Percentiles rank a stretch among this genome's conserved stretches.
These are phyloP conservation scores for Heliosperma pusillum DNA, from an alignment of 148 eudicot species.

Conservation along the genomic window DNA sequence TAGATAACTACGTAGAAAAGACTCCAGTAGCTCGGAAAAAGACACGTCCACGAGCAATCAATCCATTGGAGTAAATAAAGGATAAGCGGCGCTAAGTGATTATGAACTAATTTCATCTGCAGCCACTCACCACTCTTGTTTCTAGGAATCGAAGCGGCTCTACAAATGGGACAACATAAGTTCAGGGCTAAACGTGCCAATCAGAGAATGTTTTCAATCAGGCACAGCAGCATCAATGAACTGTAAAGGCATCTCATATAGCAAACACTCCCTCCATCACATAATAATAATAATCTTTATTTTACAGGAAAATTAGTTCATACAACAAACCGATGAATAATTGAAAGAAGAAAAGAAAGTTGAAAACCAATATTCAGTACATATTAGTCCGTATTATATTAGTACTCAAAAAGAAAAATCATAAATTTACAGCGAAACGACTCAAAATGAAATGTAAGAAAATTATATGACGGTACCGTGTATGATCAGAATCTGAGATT, in stretches of 20 bases:
- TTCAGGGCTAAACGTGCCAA: neutral
- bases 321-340: neutral
- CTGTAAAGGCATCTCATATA: neutral
- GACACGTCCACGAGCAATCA: slow-evolving; percentile 50
- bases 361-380: neutral
- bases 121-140: slow-evolving; percentile 43
- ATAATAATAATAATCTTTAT: neutral
- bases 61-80: slow-evolving; percentile 53
- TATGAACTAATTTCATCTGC: slow-evolving; percentile 51
- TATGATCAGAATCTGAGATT: neutral
- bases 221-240: neutral
- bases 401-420: too few relatives aligned
- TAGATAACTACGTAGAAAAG: slow-evolving; percentile 46
- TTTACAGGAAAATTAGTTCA: neutral
- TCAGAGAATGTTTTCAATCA: neutral
- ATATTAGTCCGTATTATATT: too few relatives aligned
- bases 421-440: neutral
- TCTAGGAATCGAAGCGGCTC: slow-evolving; percentile 56
- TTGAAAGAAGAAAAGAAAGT: neutral
- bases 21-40: slow-evolving; percentile 43
- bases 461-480: neutral
- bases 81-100: slow-evolving; percentile 42
- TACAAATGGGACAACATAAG: slow-evolving; percentile 7
- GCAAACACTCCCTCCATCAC: neutral
- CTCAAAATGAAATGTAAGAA: neutral